Evolutionary conservation across 345 rosid species (phyloP).

Genomic region (Lepidium sativum): DNA sequence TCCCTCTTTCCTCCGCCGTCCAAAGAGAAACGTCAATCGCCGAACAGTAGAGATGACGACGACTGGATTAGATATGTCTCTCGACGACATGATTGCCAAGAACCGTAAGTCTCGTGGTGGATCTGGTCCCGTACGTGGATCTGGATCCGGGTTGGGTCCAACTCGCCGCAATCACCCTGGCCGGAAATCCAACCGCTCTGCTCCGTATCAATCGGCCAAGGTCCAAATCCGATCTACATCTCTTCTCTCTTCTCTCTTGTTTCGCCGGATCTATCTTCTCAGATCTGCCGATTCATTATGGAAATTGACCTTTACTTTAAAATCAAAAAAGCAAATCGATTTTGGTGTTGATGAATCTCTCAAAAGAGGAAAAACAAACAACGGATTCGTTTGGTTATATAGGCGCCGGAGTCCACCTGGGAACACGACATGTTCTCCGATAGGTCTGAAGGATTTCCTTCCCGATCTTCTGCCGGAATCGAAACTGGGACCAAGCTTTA

Average conservation of each 20-base stretch:
- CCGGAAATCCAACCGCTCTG: constrained; percentile 51
- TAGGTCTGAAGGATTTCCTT: constrained; percentile 15
- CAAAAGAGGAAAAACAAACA: constrained; percentile 9
- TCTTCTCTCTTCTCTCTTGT: constrained; percentile 5
- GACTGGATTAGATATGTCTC: constrained; percentile 88
- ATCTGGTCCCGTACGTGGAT: constrained; percentile 41
- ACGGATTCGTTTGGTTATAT: constrained; percentile 33
- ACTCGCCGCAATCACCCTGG: constrained; percentile 51
- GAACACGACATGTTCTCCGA: constrained; percentile 76
- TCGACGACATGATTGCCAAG: constrained; percentile 87
- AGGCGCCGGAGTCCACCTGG: constrained; percentile 94
- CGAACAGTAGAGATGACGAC: constrained; percentile 44
- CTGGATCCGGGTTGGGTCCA: constrained; percentile 64
- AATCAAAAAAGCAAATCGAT: constrained; percentile 4
- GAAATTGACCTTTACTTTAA: constrained; percentile 5
- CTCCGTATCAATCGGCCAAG: constrained; percentile 60
- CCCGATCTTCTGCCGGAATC: constrained; percentile 46
- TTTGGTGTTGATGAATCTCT: constrained; percentile 23
- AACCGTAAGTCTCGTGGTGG: constrained; percentile 48
- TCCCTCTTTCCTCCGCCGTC: background rate
- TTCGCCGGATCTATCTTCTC: constrained; percentile 15
- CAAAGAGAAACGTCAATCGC: constrained; percentile 13
- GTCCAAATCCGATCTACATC: constrained; percentile 17
- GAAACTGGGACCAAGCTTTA: constrained; percentile 97
- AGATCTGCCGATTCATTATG: constrained; percentile 17